Conservation (phyloP, 2,329 filamentous ascomycete species). For the Hypomyces perniciosus region DNA sequence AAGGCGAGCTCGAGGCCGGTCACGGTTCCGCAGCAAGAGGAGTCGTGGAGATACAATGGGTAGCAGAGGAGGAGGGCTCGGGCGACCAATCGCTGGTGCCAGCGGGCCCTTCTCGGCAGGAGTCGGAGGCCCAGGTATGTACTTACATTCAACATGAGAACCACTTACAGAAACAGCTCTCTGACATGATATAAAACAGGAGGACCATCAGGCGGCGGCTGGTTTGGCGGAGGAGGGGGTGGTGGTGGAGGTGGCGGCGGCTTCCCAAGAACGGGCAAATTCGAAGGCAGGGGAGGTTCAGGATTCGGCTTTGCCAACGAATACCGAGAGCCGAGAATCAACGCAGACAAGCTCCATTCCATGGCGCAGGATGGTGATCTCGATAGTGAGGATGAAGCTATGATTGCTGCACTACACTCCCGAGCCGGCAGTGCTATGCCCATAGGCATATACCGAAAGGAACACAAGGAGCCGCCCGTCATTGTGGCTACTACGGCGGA, state of each 20-base stretch:
- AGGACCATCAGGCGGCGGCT: slow-evolving; percentile 20
- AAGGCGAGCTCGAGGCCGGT: slow-evolving; percentile 32
- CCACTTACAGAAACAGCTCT: slow-evolving; percentile 4
- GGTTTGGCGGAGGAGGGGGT: slow-evolving; percentile 27
- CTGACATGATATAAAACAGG: slow-evolving; percentile 14
- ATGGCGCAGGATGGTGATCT: slow-evolving; percentile 39
- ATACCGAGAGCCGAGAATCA: slow-evolving; percentile 44
- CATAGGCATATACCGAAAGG: slow-evolving; percentile 50
- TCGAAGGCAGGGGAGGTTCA: slow-evolving; percentile 34
- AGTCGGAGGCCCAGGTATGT: slow-evolving; percentile 20
- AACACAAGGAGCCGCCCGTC: slow-evolving; percentile 49
- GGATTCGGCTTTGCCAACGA: slow-evolving; percentile 33
- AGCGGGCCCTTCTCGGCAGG: slow-evolving; percentile 36
- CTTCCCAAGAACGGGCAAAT: slow-evolving; percentile 24
- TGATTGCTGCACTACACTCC: slow-evolving; percentile 30
- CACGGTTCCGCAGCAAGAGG: slow-evolving; percentile 35
- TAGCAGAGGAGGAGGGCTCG: slow-evolving; percentile 30
- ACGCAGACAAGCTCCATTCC: slow-evolving; percentile 49
- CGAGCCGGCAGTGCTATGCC: slow-evolving; percentile 37
- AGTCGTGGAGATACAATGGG: slow-evolving; percentile 42
- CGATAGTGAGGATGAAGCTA: slow-evolving; percentile 39
- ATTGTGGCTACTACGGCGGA: slow-evolving; percentile 53
- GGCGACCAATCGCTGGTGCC: slow-evolving; percentile 28
- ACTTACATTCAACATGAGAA: background rate
- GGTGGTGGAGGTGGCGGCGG: slow-evolving; percentile 24